phyloP scores from a whole-genome alignment of 352 stramenopile species.

The Phytophthora foliorum region DNA sequence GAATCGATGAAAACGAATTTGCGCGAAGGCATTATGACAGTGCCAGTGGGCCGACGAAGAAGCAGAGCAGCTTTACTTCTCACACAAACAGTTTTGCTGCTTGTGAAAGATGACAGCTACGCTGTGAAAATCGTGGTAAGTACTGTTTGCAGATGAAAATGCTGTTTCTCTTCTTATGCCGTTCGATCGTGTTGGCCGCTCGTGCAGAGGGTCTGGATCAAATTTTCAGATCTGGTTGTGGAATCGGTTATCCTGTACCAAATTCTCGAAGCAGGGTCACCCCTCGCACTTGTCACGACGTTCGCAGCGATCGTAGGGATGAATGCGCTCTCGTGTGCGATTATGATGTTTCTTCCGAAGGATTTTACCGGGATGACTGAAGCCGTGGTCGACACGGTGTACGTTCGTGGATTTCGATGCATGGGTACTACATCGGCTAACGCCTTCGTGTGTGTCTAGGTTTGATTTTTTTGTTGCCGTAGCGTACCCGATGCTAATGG shows the following conservation, averaged over 20 bases:
- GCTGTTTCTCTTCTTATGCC: not conserved
- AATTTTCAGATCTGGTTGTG: conserved; percentile 3
- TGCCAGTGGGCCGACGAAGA: not conserved
- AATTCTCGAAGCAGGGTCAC: conserved; percentile 18
- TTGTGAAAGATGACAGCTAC: not conserved
- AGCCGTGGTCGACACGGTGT: conserved; percentile 16
- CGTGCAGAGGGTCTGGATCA: conserved; percentile 16
- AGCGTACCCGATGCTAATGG: conserved; percentile 37
- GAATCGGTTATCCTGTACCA: conserved; percentile 6
- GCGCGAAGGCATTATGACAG: not conserved
- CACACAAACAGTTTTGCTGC: not conserved
- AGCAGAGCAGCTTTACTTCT: not conserved
- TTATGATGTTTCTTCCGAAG: conserved; percentile 7
- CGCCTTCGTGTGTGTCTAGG: conserved; percentile 1
- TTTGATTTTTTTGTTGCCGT: conserved; percentile 43
- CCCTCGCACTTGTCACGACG: not conserved
- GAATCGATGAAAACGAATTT: not conserved
- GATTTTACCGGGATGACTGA: conserved; percentile 1
- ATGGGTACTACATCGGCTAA: not conserved
- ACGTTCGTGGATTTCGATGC: not conserved
- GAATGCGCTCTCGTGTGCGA: conserved; percentile 5
- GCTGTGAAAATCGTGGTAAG: conserved; percentile 5
- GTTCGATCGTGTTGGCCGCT: not conserved
- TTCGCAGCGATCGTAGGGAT: conserved; percentile 5
- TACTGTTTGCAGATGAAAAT: not conserved